Evolutionary conservation across 306 rosid genomes (phyloP).

Genomic region (Cucurbita moschata): DNA sequence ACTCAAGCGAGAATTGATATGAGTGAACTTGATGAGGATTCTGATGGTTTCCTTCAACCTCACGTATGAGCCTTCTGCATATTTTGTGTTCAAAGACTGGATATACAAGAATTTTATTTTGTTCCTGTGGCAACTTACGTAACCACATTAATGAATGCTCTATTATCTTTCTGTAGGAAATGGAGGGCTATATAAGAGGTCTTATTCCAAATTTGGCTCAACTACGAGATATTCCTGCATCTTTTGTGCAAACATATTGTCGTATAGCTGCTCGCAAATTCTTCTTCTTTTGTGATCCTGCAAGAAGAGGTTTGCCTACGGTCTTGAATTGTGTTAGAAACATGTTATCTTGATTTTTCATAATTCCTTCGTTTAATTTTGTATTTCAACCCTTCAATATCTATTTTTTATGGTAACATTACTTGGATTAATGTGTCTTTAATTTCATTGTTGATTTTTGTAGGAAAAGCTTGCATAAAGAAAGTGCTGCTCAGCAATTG

Average conservation of each 20-base stretch:
- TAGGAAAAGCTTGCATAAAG: slow-evolving; percentile 98
- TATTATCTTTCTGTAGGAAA: slow-evolving; percentile 42
- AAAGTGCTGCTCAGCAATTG: slow-evolving; percentile 92
- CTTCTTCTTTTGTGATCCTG: slow-evolving; percentile 97
- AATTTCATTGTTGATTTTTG: not conserved
- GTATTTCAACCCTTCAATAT: not conserved
- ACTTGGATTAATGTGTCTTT: not conserved
- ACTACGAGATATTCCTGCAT: slow-evolving; percentile 63
- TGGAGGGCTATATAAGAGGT: slow-evolving; percentile 87
- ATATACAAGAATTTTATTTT: not conserved
- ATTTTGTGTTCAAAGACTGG: slow-evolving; percentile 11
- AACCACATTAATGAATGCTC: not conserved
- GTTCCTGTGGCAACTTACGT: not conserved
- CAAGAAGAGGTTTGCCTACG: slow-evolving; percentile 74
- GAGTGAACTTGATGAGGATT: slow-evolving; percentile 98
- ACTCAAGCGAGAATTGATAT: slow-evolving; percentile 97
- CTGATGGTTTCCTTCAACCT: slow-evolving; percentile 92
- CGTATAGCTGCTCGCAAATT: slow-evolving; percentile 94
- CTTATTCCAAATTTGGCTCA: slow-evolving; percentile 96
- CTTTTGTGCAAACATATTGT: slow-evolving; percentile 69
- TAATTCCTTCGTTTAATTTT: not conserved
- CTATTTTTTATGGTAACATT: not conserved
- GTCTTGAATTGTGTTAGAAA: not conserved
- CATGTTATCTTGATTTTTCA: not conserved
- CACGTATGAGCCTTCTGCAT: slow-evolving; percentile 42